A percentile compares a stretch with the other conserved stretches of the same genome.
Conservation (phyloP, 2,329 filamentous ascomycete species). For the Pseudogymnoascus sp. region DNA sequence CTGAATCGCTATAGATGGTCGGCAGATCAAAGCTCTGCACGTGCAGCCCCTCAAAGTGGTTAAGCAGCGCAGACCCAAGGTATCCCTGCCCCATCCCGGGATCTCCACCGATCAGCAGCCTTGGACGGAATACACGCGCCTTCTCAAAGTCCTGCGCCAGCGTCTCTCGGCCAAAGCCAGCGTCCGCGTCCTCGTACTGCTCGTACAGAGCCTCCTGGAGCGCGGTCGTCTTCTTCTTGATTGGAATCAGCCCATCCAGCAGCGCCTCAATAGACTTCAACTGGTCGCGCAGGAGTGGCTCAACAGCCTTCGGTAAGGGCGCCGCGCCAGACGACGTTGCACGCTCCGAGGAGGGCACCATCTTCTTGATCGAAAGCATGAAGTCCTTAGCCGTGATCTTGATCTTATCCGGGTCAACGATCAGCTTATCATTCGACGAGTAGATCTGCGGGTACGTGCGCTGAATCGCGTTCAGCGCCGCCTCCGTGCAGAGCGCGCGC, state of each 20-base stretch:
- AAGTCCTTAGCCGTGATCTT: constrained; percentile 88
- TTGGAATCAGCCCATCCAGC: constrained; percentile 71
- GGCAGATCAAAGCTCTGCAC: constrained; percentile 92
- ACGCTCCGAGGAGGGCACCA: constrained; percentile 89
- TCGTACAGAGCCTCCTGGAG: constrained; percentile 91
- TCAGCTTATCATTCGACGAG: constrained; percentile 76
- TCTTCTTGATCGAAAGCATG: constrained; percentile 93
- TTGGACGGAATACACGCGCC: constrained; percentile 79
- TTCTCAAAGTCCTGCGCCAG: constrained; percentile 73
- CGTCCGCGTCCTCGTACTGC: constrained; percentile 72
- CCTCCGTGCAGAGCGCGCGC: constrained; percentile 89
- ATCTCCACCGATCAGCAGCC: constrained; percentile 73
- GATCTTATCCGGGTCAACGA: constrained; percentile 80
- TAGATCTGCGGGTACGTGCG: constrained; percentile 96
- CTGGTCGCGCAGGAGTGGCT: constrained; percentile 71
- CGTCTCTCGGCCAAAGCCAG: constrained; percentile 78
- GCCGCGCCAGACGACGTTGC: constrained; percentile 78
- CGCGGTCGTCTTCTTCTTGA: constrained; percentile 79
- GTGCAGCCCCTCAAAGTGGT: constrained; percentile 88
- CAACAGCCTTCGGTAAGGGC: constrained; percentile 70
- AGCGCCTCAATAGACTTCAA: constrained; percentile 61
- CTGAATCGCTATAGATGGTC: constrained; percentile 74
- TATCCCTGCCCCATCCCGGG: constrained; percentile 93
- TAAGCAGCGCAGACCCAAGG: constrained; percentile 73
- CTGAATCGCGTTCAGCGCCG: constrained; percentile 90